Percentiles rank a stretch among this genome's conserved stretches.
Conservation (phyloP, 2,329 filamentous ascomycete genomes). For the Arthrobotrys sphaeroides region DNA sequence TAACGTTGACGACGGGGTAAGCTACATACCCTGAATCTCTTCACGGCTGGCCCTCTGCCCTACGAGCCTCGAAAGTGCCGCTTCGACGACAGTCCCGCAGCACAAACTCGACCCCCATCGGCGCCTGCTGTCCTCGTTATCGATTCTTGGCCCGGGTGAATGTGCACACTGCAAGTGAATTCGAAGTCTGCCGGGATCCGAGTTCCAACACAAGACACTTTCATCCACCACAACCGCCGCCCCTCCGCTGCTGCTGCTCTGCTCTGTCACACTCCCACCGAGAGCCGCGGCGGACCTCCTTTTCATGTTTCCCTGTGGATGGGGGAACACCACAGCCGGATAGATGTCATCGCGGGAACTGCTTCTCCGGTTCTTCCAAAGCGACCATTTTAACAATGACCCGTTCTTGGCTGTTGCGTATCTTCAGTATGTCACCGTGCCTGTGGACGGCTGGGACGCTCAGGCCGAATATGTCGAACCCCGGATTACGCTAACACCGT, state of each 20-base stretch:
- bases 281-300: constrained; percentile 46
- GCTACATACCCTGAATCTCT: constrained; percentile 25
- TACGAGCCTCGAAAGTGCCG: constrained; percentile 21
- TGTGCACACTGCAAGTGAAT: constrained; percentile 3
- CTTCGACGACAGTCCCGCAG: constrained; percentile 7
- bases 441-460: constrained; percentile 56
- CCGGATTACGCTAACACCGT: constrained; percentile 54
- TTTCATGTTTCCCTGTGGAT: constrained; percentile 47
- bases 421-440: constrained; percentile 73
- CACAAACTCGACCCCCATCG: background rate
- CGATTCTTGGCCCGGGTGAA: constrained; percentile 32
- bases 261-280: constrained; percentile 19
- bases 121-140: constrained; percentile 13
- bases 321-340: constrained; percentile 47
- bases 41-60: constrained; percentile 16
- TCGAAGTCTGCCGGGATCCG: constrained; percentile 27
- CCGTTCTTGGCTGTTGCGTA: constrained; percentile 89
- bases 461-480: constrained; percentile 49
- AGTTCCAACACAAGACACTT: constrained; percentile 41
- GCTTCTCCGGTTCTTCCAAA: constrained; percentile 89
- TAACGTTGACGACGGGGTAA: constrained; percentile 29
- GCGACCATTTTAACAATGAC: constrained; percentile 91
- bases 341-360: constrained; percentile 79
- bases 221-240: constrained; percentile 37
- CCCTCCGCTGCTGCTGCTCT: constrained; percentile 40